phyloP scores from a whole-genome alignment of 2,329 filamentous ascomycete genomes.

The Xylariomycetidae sp. region DNA sequence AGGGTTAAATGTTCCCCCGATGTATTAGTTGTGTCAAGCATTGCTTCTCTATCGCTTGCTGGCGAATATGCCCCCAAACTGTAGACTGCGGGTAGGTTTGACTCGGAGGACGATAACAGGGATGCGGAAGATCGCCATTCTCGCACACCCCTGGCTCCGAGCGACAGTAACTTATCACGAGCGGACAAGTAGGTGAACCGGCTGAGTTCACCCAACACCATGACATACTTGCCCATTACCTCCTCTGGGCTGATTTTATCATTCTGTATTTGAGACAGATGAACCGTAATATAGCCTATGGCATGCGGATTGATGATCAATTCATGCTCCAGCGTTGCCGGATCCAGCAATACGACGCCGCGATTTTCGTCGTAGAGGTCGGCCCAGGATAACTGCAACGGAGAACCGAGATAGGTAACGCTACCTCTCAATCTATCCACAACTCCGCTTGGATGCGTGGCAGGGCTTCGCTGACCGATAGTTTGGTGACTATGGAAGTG shows the following conservation, averaged over 20 bases:
- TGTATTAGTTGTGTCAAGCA: too few relatives aligned
- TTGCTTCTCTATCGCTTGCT: constrained; percentile 13
- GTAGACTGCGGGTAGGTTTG: neutral
- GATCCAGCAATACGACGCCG: constrained; percentile 26
- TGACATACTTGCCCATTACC: constrained; percentile 25
- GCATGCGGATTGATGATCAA: constrained; percentile 24
- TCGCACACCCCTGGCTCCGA: constrained; percentile 24
- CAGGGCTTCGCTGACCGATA: constrained; percentile 17
- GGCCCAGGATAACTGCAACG: constrained; percentile 28
- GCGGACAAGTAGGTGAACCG: constrained; percentile 21
- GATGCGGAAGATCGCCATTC: constrained; percentile 19
- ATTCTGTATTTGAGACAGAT: constrained; percentile 16
- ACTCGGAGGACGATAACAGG: constrained; percentile 1
- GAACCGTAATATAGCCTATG: constrained; percentile 19
- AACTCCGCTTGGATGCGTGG: constrained; percentile 1
- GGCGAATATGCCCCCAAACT: constrained; percentile 16
- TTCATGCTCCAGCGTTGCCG: constrained; percentile 23
- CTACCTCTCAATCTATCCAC: constrained; percentile 17
- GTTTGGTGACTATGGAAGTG: constrained; percentile 30
- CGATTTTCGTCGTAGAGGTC: constrained; percentile 24
- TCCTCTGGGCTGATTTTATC: constrained; percentile 10
- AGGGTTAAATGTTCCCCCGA: neutral
- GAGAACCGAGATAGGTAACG: constrained; percentile 26
- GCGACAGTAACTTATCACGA: constrained; percentile 21
- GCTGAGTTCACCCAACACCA: constrained; percentile 23